Base-by-base conservation (phyloP, 768 basidiomycete genomes). In the Russula earlei region DNA sequence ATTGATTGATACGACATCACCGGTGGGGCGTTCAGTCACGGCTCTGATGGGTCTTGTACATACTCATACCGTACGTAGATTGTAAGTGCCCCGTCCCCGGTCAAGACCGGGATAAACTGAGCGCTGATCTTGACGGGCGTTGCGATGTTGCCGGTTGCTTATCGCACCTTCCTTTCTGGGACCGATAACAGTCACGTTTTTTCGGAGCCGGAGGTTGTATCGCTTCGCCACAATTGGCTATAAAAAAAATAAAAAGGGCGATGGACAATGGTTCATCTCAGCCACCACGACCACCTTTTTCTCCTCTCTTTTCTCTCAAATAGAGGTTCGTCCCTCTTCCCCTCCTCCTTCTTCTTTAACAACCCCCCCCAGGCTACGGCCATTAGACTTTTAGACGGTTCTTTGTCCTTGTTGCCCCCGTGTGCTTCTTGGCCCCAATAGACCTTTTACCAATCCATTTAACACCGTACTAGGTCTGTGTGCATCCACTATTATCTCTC, bases 321-420 rank as follows among this genome's bases (percentile, higher is more conserved):
- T 63, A 67, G 64, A 58, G 59, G 61, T 77, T 74, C 67, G 55
- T 67, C 69, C 10, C 45, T 8, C 68, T 60, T 36, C 36, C 20
- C 46, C 20, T 43, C 42, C 52, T 14, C 27, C 22, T 46, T 41
- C 54, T 12, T 52, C 34, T 36, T 52, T 44, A 27, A 15, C 41
- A n/a, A 41, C 12, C 6, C 42, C 17, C 29, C 1, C 43, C 43
- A 74, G 75, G 75, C 72, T 65, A 63, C 62, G 66, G 61, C 72
- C 74, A 71, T 62, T 75, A 78, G 73, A 77, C 19, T 56, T 67
- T 70, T 87, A 86, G 81, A 86, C 75, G 77, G 74, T 80, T 72
- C 75, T 73, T 74, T 80, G 78, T 79, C 75, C 75, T 77, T 80
- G 75, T 72, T 67, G 69, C 73, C 75, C 70, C 74, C 72, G 75